These are phyloP conservation scores for Cyberlindnera japonica DNA, from an alignment of 805 yeast species.

Conservation along the genomic window DNA sequence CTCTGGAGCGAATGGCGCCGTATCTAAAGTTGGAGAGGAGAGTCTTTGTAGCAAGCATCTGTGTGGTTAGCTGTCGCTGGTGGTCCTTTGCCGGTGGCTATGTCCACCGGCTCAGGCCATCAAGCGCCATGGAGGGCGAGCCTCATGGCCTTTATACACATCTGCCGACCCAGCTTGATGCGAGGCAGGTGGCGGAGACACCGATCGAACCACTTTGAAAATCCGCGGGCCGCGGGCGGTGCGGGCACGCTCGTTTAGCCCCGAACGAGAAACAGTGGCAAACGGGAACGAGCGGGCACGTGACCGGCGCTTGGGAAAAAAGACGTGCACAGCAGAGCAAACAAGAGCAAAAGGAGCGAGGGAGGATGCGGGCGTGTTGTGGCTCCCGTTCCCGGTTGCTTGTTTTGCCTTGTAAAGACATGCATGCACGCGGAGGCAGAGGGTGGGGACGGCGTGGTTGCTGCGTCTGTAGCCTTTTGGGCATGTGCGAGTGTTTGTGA, in stretches of 20 bases:
- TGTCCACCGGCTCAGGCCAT: no score
- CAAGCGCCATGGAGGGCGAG: no score
- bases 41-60: slow-evolving; percentile 19
- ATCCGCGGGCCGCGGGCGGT: neutral
- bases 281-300: neutral
- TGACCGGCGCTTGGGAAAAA: slow-evolving; percentile 1
- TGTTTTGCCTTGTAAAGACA: neutral
- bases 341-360: no score
- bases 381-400: no score
- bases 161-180: neutral
- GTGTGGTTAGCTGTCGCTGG: neutral
- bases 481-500: no score
- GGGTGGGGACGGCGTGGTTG: no score
- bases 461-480: no score
- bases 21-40: slow-evolving; percentile 20
- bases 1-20: slow-evolving; percentile 5
- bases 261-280: neutral
- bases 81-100: neutral
- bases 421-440: neutral
- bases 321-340: no score
- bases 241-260: neutral
- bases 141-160: neutral
- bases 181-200: no score
- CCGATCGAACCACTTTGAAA: slow-evolving; percentile 2
- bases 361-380: no score